Evolutionary conservation across 305 asterid species (phyloP).

Genomic region (Fraxinus velutina): DNA sequence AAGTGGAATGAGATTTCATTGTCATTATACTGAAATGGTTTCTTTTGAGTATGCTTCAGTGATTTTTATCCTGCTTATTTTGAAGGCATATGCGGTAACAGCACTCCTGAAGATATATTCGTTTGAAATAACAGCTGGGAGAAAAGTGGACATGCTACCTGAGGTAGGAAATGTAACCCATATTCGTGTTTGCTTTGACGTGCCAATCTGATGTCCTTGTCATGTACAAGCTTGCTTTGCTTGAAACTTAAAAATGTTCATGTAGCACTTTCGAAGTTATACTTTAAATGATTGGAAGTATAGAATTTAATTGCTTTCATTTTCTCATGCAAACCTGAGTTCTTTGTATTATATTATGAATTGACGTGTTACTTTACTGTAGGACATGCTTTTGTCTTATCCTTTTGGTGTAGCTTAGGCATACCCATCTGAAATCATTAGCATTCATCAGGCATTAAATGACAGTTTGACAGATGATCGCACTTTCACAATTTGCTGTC

Average conservation of each 20-base stretch:
- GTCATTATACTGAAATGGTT: constrained; percentile 1
- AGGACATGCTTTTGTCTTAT: not conserved
- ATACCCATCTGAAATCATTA: not conserved
- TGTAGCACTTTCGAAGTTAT: not conserved
- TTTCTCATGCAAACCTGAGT: not conserved
- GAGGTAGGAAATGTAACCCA: constrained; percentile 56
- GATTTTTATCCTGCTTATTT: constrained; percentile 29
- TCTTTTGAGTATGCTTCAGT: constrained; percentile 7
- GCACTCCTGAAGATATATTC: constrained; percentile 91
- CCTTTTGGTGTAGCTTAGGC: not conserved
- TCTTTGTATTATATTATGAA: not conserved
- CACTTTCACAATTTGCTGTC: not conserved
- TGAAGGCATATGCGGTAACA: constrained; percentile 85
- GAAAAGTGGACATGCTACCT: constrained; percentile 71
- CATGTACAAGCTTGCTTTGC: not conserved
- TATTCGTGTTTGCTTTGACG: constrained; percentile 14
- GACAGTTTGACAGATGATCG: not conserved
- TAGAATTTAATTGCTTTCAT: not conserved
- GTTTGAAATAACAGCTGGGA: constrained; percentile 92
- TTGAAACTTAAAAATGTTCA: constrained; percentile 3
- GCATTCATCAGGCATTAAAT: not conserved
- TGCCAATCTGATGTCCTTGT: not conserved
- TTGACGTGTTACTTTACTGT: not conserved
- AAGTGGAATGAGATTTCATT: not conserved
- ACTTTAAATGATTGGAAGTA: not conserved